A percentile compares a stretch with the other conserved stretches of the same genome.
Evolutionary conservation across 768 basidiomycete genomes (phyloP).

Genomic region (Mycena olivaceomarginata): DNA sequence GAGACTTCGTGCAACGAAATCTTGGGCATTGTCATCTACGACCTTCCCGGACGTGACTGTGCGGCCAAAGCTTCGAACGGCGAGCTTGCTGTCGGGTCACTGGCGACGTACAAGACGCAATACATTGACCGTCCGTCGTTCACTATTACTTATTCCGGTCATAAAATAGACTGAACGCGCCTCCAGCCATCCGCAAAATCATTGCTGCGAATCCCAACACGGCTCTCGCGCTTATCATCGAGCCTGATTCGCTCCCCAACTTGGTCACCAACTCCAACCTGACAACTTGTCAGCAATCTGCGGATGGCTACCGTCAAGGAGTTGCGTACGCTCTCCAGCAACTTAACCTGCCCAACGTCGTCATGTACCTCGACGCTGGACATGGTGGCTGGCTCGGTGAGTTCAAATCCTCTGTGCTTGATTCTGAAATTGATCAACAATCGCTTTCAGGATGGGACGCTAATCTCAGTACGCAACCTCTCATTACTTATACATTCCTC

Average conservation of each 20-base stretch:
- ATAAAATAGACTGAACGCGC: constrained; percentile 52
- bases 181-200: constrained; percentile 58
- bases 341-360: constrained; percentile 58
- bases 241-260: constrained; percentile 68
- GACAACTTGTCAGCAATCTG: constrained; percentile 61
- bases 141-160: constrained; percentile 35
- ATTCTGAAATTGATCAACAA: constrained; percentile 13
- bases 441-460: constrained; percentile 44
- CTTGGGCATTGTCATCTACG: constrained; percentile 53
- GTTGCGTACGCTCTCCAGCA: constrained; percentile 62
- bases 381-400: constrained; percentile 64
- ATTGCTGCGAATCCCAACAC: constrained; percentile 55
- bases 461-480: constrained; percentile 52
- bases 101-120: constrained; percentile 56
- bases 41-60: constrained; percentile 67
- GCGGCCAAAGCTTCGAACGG: constrained; percentile 65
- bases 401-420: not conserved
- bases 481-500: constrained; percentile 5
- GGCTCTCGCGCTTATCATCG: constrained; percentile 53
- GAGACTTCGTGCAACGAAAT: constrained; percentile 57
- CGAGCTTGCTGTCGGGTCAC: constrained; percentile 60
- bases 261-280: constrained; percentile 68
- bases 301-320: constrained; percentile 52
- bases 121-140: constrained; percentile 67
- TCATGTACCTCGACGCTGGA: constrained; percentile 64